These are phyloP conservation scores for Fusarium mexicanum DNA, from an alignment of 2,329 filamentous ascomycete genomes.

Conservation along the genomic window DNA sequence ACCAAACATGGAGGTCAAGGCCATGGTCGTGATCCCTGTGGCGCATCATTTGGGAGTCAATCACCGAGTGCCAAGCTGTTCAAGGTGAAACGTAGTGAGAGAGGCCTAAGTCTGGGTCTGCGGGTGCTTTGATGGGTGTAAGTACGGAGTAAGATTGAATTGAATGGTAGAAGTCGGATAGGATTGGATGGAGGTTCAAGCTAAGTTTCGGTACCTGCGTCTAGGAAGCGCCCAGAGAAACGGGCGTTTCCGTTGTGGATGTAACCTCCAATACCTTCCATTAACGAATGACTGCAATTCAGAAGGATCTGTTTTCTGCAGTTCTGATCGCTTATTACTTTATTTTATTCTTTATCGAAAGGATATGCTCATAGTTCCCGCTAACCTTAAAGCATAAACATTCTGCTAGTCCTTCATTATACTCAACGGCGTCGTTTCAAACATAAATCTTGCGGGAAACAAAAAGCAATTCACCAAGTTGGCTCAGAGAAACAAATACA, in stretches of 20 bases:
- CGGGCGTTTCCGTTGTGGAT: conserved; percentile 22
- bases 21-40: conserved; percentile 18
- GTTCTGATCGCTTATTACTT: background rate
- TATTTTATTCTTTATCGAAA: background rate
- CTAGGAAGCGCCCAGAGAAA: conserved; percentile 16
- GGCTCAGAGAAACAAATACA: conserved; percentile 2
- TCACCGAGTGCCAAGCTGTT: conserved; percentile 26
- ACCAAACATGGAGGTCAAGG: conserved; percentile 11
- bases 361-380: background rate
- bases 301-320: background rate
- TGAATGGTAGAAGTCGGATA: background rate
- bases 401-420: background rate
- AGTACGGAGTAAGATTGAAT: conserved; percentile 8
- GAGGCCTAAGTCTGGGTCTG: background rate
- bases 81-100: conserved; percentile 30
- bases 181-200: background rate
- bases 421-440: background rate
- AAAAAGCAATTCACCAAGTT: background rate
- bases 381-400: conserved; percentile 5
- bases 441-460: background rate
- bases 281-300: background rate
- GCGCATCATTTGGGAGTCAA: conserved; percentile 19
- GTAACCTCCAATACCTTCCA: background rate
- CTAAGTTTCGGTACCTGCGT: conserved; percentile 26
- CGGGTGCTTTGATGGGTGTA: background rate